Evolutionary conservation across 441 rosid genomes (phyloP).

Genomic region (Brassica balearica): DNA sequence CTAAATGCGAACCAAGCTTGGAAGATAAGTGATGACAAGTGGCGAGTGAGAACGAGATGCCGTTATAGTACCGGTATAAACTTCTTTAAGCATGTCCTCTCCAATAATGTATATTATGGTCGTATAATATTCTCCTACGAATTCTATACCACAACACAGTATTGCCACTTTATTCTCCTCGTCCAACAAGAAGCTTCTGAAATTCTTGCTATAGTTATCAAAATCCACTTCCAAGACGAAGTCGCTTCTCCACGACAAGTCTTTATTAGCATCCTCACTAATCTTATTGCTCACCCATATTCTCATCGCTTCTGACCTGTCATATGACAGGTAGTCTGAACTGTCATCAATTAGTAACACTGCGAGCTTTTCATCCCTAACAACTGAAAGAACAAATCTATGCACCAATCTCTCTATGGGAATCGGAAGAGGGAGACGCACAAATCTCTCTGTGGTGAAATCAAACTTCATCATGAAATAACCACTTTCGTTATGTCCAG

Average conservation of each 20-base stretch:
- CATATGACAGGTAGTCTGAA: neutral
- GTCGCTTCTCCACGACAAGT: neutral
- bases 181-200: neutral
- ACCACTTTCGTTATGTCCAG: neutral
- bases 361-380: neutral
- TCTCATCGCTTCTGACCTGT: neutral
- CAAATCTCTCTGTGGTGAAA: neutral
- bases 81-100: neutral
- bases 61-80: neutral
- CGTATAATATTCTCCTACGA: neutral
- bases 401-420: neutral
- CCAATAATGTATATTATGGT: neutral
- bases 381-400: neutral
- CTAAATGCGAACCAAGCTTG: neutral
- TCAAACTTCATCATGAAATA: neutral
- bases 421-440: neutral
- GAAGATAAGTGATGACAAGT: conserved; percentile 1
- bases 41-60: neutral
- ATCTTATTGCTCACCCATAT: neutral
- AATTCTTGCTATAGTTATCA: neutral
- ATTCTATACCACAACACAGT: neutral
- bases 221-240: neutral
- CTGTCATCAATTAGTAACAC: neutral
- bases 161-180: neutral
- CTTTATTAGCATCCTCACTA: neutral